These are phyloP conservation scores for Trichoderma endophyticum DNA, from an alignment of 2,329 filamentous ascomycete species.

Conservation along the genomic window DNA sequence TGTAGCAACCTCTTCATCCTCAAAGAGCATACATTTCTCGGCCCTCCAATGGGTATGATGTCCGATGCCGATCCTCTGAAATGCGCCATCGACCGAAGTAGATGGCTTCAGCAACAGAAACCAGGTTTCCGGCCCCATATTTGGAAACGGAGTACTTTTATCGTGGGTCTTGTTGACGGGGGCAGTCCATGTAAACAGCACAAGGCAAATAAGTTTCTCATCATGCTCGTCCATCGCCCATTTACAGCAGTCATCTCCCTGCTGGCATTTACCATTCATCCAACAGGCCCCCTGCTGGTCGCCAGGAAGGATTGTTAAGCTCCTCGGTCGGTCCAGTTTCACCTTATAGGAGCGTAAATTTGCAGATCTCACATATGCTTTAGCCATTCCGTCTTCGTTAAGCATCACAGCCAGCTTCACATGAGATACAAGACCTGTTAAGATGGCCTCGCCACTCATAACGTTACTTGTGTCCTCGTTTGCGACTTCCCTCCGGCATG, in stretches of 20 bases:
- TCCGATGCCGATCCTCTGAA: neutral
- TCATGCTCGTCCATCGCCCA: neutral
- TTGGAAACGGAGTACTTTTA: no score
- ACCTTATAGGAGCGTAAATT: neutral
- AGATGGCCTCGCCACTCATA: neutral
- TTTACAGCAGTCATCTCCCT: neutral
- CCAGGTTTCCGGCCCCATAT: neutral
- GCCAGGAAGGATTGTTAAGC: neutral
- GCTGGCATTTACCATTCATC: neutral
- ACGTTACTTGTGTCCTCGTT: neutral
- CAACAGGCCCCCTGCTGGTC: neutral
- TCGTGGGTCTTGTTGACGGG: neutral
- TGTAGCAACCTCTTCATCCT: neutral
- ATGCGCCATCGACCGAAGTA: neutral
- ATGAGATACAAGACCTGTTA: neutral
- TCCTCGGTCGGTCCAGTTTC: neutral
- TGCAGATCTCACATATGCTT: neutral
- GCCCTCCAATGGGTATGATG: accelerated
- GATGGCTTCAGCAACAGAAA: neutral
- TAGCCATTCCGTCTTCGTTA: neutral
- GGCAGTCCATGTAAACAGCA: neutral
- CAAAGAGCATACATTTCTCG: neutral
- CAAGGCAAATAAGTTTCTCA: neutral
- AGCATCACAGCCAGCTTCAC: neutral
- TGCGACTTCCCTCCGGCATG: neutral